These are phyloP conservation scores for Canna indica DNA, from an alignment of 176 grass and related monocot species.

Conservation along the genomic window DNA sequence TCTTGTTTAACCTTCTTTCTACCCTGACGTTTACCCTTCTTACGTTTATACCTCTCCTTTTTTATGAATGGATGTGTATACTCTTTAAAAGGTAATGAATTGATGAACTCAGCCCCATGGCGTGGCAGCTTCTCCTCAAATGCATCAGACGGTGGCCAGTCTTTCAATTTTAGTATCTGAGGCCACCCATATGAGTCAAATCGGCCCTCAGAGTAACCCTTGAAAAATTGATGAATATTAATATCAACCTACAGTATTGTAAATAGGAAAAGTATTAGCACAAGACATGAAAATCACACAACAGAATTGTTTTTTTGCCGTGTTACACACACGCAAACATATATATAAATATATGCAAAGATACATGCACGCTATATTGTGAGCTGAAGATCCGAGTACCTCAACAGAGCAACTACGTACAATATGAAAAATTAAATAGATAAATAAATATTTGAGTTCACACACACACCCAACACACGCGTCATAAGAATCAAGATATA, in stretches of 20 bases:
- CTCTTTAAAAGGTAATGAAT: slow-evolving; percentile 5
- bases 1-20: no score
- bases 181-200: background rate
- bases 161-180: slow-evolving; percentile 12
- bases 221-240: slow-evolving; percentile 13
- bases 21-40: background rate
- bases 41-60: background rate
- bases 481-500: no score
- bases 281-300: background rate
- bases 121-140: slow-evolving; percentile 15
- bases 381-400: no score
- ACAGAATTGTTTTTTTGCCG: no score
- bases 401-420: no score
- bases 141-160: slow-evolving; percentile 7
- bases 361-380: no score
- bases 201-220: background rate
- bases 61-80: slow-evolving; percentile 15
- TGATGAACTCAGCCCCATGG: slow-evolving; percentile 15
- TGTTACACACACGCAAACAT: no score
- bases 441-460: no score
- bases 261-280: background rate
- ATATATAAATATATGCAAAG: no score
- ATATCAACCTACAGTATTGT: slow-evolving; percentile 4
- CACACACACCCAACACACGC: no score
- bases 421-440: no score